Conservation (phyloP, 169 alveolate genomes). For the Amoebophrya sp. region DNA sequence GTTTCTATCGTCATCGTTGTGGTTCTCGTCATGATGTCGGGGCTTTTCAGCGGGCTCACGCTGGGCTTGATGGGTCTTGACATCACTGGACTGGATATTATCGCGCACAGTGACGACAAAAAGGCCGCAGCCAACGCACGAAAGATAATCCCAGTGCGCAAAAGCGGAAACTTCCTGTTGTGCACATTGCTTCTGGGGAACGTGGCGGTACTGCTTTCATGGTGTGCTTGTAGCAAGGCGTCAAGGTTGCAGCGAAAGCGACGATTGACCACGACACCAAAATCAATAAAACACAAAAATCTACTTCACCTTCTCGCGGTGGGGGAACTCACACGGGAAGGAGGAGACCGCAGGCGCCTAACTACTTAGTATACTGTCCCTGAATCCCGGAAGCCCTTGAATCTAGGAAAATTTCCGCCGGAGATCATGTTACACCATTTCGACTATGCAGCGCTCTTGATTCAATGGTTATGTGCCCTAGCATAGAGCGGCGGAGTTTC, state of each 20-base stretch:
- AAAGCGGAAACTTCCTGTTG: constrained; percentile 40
- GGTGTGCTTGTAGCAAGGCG: background rate
- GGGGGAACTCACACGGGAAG: too few relatives aligned
- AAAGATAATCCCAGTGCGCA: constrained; percentile 38
- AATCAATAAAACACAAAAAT: too few relatives aligned
- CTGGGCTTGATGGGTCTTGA: constrained; percentile 44
- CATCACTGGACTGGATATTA: constrained; percentile 32
- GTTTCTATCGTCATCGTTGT: background rate
- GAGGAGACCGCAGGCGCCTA: too few relatives aligned
- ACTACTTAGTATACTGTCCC: too few relatives aligned
- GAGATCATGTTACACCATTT: too few relatives aligned
- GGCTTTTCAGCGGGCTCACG: constrained; percentile 42
- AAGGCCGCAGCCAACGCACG: constrained; percentile 29
- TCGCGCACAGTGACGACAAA: constrained; percentile 5
- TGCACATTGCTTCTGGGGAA: constrained; percentile 44
- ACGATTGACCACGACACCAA: background rate
- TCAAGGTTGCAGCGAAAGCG: background rate
- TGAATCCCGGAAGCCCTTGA: too few relatives aligned
- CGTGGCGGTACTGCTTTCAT: constrained; percentile 26
- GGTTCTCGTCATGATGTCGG: constrained; percentile 12
- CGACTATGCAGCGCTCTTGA: too few relatives aligned
- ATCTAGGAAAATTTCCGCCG: too few relatives aligned
- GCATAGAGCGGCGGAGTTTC: too few relatives aligned
- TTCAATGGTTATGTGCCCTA: too few relatives aligned
- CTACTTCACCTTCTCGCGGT: too few relatives aligned